Evolutionary conservation across 257 asterid genomes (phyloP), one percentile per base, ranked within the genome.

Genomic region (Ajuga chamaepitys): DNA sequence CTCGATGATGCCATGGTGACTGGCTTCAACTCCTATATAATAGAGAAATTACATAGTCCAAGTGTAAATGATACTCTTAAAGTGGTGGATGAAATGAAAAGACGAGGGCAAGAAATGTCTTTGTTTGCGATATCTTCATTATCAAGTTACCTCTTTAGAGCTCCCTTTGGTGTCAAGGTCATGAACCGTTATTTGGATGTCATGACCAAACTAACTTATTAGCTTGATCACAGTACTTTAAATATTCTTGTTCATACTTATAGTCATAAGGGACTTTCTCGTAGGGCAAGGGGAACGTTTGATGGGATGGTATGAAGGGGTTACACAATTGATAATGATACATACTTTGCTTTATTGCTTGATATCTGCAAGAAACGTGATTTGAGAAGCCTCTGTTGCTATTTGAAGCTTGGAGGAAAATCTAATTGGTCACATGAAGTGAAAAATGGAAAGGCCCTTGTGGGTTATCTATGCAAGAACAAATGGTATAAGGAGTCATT

Each of bases 71-170:
- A 50, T 68, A 62, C 75, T 53, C 44, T 80, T 20, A 4, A 25
- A 59, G 37, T 79, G 78, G 78, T 84, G 54, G 84, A 83, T 67
- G 94, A 79, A 71, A 84, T 88, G 86, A 68, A 62, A 64, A 64
- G 35, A 42, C 89, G 99, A 97, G 99, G 99, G 7, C 95, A 86
- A 79, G 82, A 79, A 52, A 54, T 90, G 56, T 80, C 90, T 17
- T 25, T 63, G 40, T 70, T 75, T 24, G 71, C 85, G 44, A 58
- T 77, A 41, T 81, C 88, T 70, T 71, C 80, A 40, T 64, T 94
- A 24, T 42, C 88, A 58, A 70, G 44, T 55, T 42, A 71, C 75
- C 76, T 82, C 2, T 78, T 70, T 64, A 73, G 79, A 70, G 76
- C 82, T 64, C 66, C 57, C 37, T 60, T 67, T 38, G 61, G 74